Evolutionary conservation across 805 yeast genomes (phyloP).

Genomic region (Wickerhamiella cacticola): DNA sequence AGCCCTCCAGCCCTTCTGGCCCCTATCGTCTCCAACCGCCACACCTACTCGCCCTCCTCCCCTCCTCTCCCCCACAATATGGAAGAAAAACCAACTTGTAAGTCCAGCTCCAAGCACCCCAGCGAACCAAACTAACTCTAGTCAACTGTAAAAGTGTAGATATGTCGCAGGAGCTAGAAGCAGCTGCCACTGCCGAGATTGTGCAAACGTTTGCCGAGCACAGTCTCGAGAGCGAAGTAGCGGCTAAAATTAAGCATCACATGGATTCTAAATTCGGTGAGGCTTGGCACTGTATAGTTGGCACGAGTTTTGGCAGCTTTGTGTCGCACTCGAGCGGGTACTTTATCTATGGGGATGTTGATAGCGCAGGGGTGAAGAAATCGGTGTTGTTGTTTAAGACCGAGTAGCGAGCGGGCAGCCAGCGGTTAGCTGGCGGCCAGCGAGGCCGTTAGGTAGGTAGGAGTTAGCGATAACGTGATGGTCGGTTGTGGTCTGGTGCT

Average conservation of each 20-base stretch:
- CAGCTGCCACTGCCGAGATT: slow-evolving; percentile 24
- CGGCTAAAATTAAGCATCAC: slow-evolving; percentile 45
- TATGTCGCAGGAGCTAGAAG: slow-evolving; percentile 21
- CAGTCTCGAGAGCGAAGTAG: slow-evolving; percentile 42
- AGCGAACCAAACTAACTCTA: no score
- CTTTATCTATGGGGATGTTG: slow-evolving; percentile 46
- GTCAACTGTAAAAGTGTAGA: slow-evolving; percentile 19
- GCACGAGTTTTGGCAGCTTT: slow-evolving; percentile 47
- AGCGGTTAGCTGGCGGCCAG: no score
- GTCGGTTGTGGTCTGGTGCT: no score
- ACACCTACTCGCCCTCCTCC: not conserved
- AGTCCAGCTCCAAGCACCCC: no score
- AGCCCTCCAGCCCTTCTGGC: no score
- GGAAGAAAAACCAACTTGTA: slow-evolving; percentile 3
- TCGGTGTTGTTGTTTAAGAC: slow-evolving; percentile 42
- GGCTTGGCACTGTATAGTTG: slow-evolving; percentile 55
- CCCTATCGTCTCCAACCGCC: not conserved
- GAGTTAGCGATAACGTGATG: no score
- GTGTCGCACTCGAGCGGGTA: slow-evolving; percentile 47
- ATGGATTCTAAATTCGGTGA: slow-evolving; percentile 44
- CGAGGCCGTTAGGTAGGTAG: no score
- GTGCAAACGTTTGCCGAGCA: slow-evolving; percentile 35
- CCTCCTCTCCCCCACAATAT: not conserved
- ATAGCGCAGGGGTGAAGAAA: slow-evolving; percentile 24
- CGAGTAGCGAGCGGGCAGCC: slow-evolving; percentile 6